These are phyloP conservation scores for Prunella vulgaris DNA, from an alignment of 257 asterid species.

Conservation along the genomic window DNA sequence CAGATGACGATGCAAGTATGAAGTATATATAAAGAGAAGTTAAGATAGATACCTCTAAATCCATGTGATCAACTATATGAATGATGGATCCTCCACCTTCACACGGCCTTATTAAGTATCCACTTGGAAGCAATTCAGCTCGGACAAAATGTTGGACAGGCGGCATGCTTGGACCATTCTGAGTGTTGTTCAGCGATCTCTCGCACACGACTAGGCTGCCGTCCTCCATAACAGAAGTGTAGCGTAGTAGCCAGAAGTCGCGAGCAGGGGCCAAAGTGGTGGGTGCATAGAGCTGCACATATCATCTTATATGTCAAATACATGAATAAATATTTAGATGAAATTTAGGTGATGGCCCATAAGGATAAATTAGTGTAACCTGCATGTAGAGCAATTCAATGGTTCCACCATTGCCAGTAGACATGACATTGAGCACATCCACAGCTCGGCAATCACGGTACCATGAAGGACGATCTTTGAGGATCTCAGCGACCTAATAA, in stretches of 20 bases:
- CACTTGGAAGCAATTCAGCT: slow-evolving; percentile 90
- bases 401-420: slow-evolving; percentile 95
- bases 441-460: slow-evolving; percentile 92
- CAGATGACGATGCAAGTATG: background rate
- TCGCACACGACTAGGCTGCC: slow-evolving; percentile 99
- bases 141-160: slow-evolving; percentile 80
- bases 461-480: slow-evolving; percentile 95
- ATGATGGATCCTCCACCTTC: slow-evolving; percentile 98
- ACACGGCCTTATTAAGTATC: slow-evolving; percentile 91
- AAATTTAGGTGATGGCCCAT: background rate
- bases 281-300: slow-evolving; percentile 79
- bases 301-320: background rate
- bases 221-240: slow-evolving; percentile 94
- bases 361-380: slow-evolving; percentile 33
- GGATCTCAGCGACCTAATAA: slow-evolving; percentile 87
- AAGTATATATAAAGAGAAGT: background rate
- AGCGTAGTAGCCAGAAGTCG: slow-evolving; percentile 90
- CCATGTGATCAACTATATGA: slow-evolving; percentile 89
- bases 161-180: slow-evolving; percentile 95
- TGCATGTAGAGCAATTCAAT: slow-evolving; percentile 94
- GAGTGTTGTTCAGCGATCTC: slow-evolving; percentile 92
- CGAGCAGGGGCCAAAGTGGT: slow-evolving; percentile 96
- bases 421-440: slow-evolving; percentile 78
- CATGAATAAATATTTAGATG: background rate
- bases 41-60: slow-evolving; percentile 58